Base-by-base conservation (phyloP, 164 flowering plant species). In the Kingdonia uniflora region DNA sequence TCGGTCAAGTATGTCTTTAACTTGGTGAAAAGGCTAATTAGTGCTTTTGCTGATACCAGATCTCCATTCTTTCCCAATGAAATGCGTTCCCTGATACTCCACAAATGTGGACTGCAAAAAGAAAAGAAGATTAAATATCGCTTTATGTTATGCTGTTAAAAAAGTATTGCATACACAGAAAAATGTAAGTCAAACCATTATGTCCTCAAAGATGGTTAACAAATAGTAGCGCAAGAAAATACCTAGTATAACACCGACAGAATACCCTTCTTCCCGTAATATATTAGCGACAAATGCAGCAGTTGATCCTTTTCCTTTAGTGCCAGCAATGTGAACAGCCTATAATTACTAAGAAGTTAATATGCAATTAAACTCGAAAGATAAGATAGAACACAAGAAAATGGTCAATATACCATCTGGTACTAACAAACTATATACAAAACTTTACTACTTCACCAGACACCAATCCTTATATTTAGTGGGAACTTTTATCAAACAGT, bases 231-330 rank as follows among this genome's bases (percentile, higher is more conserved):
- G 12, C 26, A 15, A 23, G 14, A 51, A 13, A 44, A 60, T 57
- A 87, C 99, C 99, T 92, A 40, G 95, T 79, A 66, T 92, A 92
- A 66, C 85, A 84, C 97, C 99, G 58, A 92, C 92, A 39, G 78
- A 73, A 70, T 88, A 88, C 1, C 99, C 99, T 67, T 75, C 80
- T 26, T 79, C 73, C 19, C 92, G 68, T 56, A 94, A 74, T 53
- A 89, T 89, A 57, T 72, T 89, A 43, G 95, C 75, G 23, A 94
- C 65, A 67, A 82, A 94, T 52, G 89, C 81, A 29, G 92, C 92
- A 48, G 95, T 89, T n/a, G 99, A 94, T 59, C 99, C 99, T 77
- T 89, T 94, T 52, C 99, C 99, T 63, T 94, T 94, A 14, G 99
- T 89, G 20, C 99, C 99, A 65, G 99, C 97, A 70, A 94, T 73